Evolutionary conservation across 192 early-diverging fungal genomes (phyloP).

Genomic region (Gonapodya prolifera): DNA sequence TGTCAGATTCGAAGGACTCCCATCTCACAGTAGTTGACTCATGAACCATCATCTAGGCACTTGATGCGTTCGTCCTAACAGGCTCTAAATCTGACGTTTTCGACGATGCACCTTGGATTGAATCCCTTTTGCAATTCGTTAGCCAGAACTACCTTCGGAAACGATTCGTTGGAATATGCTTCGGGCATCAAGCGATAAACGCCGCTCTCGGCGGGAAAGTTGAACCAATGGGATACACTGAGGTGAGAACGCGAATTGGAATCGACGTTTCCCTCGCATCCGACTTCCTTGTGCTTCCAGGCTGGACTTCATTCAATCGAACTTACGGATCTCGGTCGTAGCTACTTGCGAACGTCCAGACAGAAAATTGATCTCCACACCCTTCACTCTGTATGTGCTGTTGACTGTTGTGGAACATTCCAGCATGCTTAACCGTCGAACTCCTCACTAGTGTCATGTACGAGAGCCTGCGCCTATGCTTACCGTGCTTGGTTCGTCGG

Average conservation of each 20-base stretch:
- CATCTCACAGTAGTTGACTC: too few relatives aligned
- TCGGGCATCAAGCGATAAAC: slow-evolving; percentile 77
- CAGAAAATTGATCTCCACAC: not conserved
- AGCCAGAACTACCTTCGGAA: not conserved
- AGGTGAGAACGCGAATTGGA: not conserved
- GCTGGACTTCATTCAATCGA: not conserved
- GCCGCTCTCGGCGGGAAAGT: slow-evolving; percentile 43
- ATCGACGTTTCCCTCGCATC: not conserved
- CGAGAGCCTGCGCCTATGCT: not conserved
- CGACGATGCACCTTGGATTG: not conserved
- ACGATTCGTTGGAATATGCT: slow-evolving; percentile 55
- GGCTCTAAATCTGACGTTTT: not conserved
- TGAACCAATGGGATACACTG: not conserved
- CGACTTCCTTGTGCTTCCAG: not conserved
- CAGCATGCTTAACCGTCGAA: not conserved
- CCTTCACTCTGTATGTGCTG: not conserved
- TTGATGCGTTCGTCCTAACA: not conserved
- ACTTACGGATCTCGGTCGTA: not conserved
- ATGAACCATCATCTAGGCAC: too few relatives aligned
- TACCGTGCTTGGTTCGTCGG: not conserved
- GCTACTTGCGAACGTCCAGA: not conserved
- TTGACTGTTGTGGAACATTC: not conserved
- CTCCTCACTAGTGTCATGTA: not conserved
- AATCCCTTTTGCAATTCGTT: not conserved
- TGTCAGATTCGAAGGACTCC: too few relatives aligned